Evolutionary conservation across 139 green algal genomes (phyloP).

Genomic region (Chlamydomonas sp.): DNA sequence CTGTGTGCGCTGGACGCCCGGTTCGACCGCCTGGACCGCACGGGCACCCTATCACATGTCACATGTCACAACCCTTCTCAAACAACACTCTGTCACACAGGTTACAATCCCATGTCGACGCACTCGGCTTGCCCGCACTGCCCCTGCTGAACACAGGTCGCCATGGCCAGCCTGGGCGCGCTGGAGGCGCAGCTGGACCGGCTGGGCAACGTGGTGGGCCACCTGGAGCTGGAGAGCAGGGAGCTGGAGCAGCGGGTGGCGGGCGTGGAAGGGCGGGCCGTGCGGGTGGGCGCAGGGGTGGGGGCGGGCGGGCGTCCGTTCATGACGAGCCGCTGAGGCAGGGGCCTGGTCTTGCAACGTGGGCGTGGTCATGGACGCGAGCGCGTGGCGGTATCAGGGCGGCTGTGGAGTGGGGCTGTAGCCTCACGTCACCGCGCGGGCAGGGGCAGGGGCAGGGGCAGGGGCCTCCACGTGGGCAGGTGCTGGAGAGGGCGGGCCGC

Average conservation of each 20-base stretch:
- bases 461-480: neutral
- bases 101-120: neutral
- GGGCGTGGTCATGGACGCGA: no score
- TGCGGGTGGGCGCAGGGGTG: no score
- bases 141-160: neutral
- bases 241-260: neutral
- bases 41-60: no score
- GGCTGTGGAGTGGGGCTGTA: no score
- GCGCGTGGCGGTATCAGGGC: no score
- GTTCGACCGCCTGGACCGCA: no score
- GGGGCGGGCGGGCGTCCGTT: no score
- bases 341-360: no score
- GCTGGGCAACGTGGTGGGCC: constrained; percentile 17
- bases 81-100: neutral
- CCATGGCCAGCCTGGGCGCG: neutral
- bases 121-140: neutral
- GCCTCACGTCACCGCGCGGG: no score
- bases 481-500: neutral
- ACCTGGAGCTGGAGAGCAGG: constrained; percentile 9
- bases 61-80: neutral
- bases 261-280: neutral
- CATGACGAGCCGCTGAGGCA: no score
- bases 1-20: no score
- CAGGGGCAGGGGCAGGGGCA: neutral
- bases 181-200: constrained; percentile 32